Conservation (phyloP, 768 basidiomycete species). For the Amanita brunnescens region DNA sequence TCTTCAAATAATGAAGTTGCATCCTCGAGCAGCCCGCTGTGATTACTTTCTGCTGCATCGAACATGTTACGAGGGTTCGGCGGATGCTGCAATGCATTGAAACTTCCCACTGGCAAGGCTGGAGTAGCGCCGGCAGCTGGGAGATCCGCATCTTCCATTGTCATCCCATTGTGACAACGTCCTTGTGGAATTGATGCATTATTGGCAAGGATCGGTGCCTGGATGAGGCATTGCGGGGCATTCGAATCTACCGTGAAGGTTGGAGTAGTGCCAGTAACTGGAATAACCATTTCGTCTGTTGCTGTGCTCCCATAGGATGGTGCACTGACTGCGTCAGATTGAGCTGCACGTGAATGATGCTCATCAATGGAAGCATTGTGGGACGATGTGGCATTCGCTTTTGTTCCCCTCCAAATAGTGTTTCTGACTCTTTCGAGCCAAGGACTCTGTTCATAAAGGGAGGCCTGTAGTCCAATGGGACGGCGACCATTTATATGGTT, state of each 20-base stretch:
- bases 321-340: neutral
- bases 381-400: neutral
- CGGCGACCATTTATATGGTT: neutral
- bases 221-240: neutral
- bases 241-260: neutral
- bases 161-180: neutral
- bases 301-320: neutral
- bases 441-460: neutral
- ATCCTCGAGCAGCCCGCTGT: neutral
- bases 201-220: neutral
- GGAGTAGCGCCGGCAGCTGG: neutral
- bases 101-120: neutral
- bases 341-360: neutral
- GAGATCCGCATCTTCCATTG: neutral
- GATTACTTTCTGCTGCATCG: neutral
- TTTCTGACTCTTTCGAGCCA: neutral
- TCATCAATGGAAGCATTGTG: neutral
- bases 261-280: neutral
- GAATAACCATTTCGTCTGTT: neutral
- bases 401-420: neutral
- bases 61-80: neutral
- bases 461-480: neutral
- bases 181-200: neutral
- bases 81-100: neutral
- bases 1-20: neutral